Conservation (phyloP, 208 protist species). For the Leishmania tarentolae region DNA sequence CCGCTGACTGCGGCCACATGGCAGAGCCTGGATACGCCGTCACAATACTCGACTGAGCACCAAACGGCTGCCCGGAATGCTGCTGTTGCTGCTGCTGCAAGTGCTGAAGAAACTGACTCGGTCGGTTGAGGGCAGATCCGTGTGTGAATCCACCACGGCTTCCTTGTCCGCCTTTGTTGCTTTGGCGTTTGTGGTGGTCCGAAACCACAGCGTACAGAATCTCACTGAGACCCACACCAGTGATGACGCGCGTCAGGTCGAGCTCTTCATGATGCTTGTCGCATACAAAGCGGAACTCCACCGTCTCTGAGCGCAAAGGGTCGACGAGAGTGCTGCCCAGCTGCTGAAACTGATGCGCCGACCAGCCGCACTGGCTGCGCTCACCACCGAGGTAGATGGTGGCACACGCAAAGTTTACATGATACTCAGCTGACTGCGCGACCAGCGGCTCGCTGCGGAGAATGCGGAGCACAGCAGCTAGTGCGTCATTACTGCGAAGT, state of each 20-base stretch:
- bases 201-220: slow-evolving; percentile 22
- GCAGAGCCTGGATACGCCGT: not conserved
- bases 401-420: slow-evolving; percentile 71
- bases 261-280: slow-evolving; percentile 39
- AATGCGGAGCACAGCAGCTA: slow-evolving; percentile 41
- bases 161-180: not conserved
- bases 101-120: not conserved
- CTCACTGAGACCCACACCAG: slow-evolving; percentile 25
- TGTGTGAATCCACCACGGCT: not conserved
- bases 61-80: not conserved
- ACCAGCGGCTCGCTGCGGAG: slow-evolving; percentile 33
- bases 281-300: slow-evolving; percentile 59
- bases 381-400: slow-evolving; percentile 50
- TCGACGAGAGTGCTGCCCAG: slow-evolving; percentile 38
- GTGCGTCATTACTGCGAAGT: slow-evolving; percentile 62
- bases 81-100: slow-evolving; percentile 11
- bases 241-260: slow-evolving; percentile 52
- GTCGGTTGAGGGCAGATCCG: not conserved
- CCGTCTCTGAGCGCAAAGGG: slow-evolving; percentile 49
- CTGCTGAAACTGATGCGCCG: slow-evolving; percentile 32
- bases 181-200: slow-evolving; percentile 19
- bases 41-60: too few species aligned
- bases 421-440: slow-evolving; percentile 63
- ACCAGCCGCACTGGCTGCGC: slow-evolving; percentile 26
- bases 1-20: slow-evolving; percentile 8